Base-by-base conservation (phyloP, 2,329 filamentous ascomycete species). In the Pyrenophora teres region DNA sequence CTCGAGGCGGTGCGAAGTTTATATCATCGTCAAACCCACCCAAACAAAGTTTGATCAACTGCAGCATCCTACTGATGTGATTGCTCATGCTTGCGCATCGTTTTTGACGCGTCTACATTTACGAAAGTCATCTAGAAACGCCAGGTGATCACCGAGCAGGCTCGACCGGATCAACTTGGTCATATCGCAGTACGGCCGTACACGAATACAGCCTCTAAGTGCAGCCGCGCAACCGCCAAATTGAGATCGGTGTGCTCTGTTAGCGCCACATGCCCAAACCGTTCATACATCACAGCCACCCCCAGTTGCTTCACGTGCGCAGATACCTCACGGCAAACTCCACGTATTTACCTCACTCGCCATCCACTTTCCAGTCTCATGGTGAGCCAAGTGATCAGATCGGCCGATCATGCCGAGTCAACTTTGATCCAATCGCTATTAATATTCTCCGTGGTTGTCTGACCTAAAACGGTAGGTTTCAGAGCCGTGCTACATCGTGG, bases 21-120 rank as follows among this genome's bases (percentile, higher is more conserved):
- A 59, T 52, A 44, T 30, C 19, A 35, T 59, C 55, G 49, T 64
- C 57, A 59, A 60, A 57, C 59, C 25, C 32, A 46, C 45, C 39
- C 39, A 33, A 40, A 48, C 33, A 37, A 19, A 35, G 38, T 39
- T 37, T 38, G 30, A 33, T 39, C 15, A 15, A 35, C 15, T 45
- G 30, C 43, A 31, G 30, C 12, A 47, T 45, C 25, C 37, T 31
- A n/a, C 30, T 47, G 18, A 44, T 37, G 33, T 47, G 27, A 30
- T 36, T 18, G 27, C 35, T 30, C 43, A 41, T 44, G 33, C 39
- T 19, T 31, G 23, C 21, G 33, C 12, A 16, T 35, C 12, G 27
- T 18, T 18, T 25, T 36, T 12, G 12, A 35, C n/a, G 18, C 19
- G 13, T 36, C 16, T 13, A 48, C 15, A 18, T 40, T 30, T 30